Conservation (phyloP, 1,139 yeast species). For the Lodderomyces parapsilosis region DNA sequence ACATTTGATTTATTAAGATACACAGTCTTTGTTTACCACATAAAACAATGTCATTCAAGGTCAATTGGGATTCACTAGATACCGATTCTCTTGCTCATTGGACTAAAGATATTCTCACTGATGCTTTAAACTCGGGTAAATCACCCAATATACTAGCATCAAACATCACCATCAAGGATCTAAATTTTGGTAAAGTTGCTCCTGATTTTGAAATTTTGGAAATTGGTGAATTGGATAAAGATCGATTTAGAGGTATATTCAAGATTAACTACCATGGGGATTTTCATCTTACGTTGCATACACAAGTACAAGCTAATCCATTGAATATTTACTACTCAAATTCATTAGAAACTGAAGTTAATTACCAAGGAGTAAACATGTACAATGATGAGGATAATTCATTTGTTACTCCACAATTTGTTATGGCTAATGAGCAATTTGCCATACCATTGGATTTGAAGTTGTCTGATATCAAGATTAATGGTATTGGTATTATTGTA, state of each 20-base stretch:
- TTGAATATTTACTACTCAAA: conserved; percentile 64
- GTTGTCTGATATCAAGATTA: conserved; percentile 67
- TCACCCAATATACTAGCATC: conserved; percentile 77
- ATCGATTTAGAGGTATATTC: conserved; percentile 82
- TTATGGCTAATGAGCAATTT: conserved; percentile 66
- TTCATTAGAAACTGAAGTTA: conserved; percentile 32
- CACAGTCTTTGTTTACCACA: no score
- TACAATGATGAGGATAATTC: conserved; percentile 12
- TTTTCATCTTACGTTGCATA: conserved; percentile 74
- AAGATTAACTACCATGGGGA: conserved; percentile 80
- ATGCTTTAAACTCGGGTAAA: conserved; percentile 75
- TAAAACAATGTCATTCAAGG: conserved; percentile 75
- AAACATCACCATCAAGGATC: conserved; percentile 66
- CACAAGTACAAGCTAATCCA: conserved; percentile 85
- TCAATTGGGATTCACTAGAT: conserved; percentile 78
- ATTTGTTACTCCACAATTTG: conserved; percentile 67
- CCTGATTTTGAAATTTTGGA: conserved; percentile 82
- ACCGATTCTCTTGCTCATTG: conserved; percentile 64
- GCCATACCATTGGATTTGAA: conserved; percentile 78
- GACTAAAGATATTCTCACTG: conserved; percentile 69
- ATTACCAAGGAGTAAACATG: conserved; percentile 14
- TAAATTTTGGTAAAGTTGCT: conserved; percentile 74
- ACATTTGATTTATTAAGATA: no score
- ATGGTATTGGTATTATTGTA: conserved; percentile 83
- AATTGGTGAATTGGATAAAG: conserved; percentile 80